phyloP scores from a whole-genome alignment of 2,329 filamentous ascomycete species.

The Colletotrichum caudatum region DNA sequence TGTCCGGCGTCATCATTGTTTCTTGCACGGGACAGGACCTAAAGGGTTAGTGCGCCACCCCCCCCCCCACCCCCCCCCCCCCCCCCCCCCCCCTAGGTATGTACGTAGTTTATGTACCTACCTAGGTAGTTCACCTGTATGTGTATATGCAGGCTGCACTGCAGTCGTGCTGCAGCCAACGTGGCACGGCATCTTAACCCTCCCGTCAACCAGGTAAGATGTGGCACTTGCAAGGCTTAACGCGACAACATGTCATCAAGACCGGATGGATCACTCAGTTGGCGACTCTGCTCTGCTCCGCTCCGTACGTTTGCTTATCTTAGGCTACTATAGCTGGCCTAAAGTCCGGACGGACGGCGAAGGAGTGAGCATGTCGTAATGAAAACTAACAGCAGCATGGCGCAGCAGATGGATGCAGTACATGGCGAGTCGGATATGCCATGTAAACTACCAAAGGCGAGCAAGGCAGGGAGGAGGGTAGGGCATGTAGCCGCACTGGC shows the following conservation, averaged over 20 bases:
- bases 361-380: not conserved
- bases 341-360: too few relatives aligned
- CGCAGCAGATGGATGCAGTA: not conserved
- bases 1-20: not conserved
- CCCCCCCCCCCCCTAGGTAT: too few relatives aligned
- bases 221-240: conserved; percentile 30
- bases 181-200: conserved; percentile 7
- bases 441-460: not conserved
- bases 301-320: not conserved
- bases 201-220: conserved; percentile 11
- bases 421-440: not conserved
- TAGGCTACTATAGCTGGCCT: not conserved
- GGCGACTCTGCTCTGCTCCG: not conserved
- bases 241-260: conserved; percentile 27
- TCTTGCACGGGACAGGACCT: not conserved
- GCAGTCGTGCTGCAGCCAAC: conserved; percentile 17
- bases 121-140: too few relatives aligned
- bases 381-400: not conserved
- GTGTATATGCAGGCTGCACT: conserved; percentile 8
- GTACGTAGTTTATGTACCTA: too few relatives aligned
- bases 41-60: not conserved
- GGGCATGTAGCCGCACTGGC: conserved; percentile 20
- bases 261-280: not conserved
- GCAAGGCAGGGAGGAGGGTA: not conserved
- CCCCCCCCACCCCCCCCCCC: too few relatives aligned